phyloP scores from a whole-genome alignment of 225 moss, liverwort and hornwort genomes.

The Marchantia paleacea region DNA sequence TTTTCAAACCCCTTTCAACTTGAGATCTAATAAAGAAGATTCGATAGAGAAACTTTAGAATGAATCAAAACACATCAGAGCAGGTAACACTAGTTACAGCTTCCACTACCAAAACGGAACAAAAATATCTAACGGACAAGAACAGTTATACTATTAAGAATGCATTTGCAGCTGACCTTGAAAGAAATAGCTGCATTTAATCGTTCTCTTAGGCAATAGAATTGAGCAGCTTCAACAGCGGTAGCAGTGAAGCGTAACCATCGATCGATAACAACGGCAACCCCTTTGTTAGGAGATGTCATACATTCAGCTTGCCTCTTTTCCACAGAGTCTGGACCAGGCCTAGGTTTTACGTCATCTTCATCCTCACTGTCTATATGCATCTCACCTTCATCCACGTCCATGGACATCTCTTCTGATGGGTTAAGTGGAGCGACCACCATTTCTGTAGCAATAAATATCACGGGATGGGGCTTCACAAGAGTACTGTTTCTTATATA shows the following conservation, averaged over 20 bases:
- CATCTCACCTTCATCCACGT: conserved; percentile 57
- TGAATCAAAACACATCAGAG: too few species aligned
- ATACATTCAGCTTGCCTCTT: conserved; percentile 58
- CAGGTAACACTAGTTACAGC: too few species aligned
- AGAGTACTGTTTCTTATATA: conserved; percentile 88
- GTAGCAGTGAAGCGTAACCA: conserved; percentile 76
- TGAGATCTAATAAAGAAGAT: too few species aligned
- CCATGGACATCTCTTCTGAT: conserved; percentile 35
- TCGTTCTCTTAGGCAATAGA: conserved; percentile 76
- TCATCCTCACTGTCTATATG: conserved; percentile 54
- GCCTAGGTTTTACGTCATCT: conserved; percentile 55
- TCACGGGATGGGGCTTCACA: conserved; percentile 78
- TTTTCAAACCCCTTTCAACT: too few species aligned
- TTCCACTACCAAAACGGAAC: too few species aligned
- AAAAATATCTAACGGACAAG: too few species aligned
- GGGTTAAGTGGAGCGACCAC: conserved; percentile 70
- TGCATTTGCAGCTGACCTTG: conserved; percentile 46
- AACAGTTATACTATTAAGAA: too few species aligned
- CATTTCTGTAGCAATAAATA: conserved; percentile 88
- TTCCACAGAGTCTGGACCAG: conserved; percentile 37
- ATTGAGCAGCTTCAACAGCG: conserved; percentile 80
- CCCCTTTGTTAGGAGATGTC: conserved; percentile 55
- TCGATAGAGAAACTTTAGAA: too few species aligned
- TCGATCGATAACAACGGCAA: conserved; percentile 82
- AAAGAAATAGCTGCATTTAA: conserved; percentile 74